Conservation (phyloP, 179 eudicot species). For the Silene coronaria region DNA sequence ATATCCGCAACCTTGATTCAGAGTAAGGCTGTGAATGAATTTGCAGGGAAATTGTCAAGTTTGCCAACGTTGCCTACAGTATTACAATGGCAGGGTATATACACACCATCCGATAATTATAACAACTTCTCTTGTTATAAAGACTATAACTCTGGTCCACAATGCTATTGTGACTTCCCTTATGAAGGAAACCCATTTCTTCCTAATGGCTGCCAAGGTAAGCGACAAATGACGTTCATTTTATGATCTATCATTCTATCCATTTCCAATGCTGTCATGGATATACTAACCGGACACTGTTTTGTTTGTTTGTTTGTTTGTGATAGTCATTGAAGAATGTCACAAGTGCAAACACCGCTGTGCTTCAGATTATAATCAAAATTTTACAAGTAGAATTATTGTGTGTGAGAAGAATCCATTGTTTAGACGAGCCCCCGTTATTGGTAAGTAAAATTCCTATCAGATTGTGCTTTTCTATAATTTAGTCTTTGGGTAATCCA, state of each 20-base stretch:
- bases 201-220: conserved; percentile 33
- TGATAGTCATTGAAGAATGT: conserved; percentile 19
- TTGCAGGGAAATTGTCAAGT: conserved; percentile 13
- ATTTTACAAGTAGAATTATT: neutral
- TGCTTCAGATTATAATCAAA: neutral
- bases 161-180: neutral
- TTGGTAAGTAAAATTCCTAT: conserved; percentile 17
- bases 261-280: neutral
- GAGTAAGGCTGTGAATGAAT: neutral
- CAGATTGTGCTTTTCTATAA: neutral
- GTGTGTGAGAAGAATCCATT: conserved; percentile 14
- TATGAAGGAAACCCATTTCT: conserved; percentile 27
- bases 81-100: conserved; percentile 19
- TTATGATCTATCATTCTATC: neutral
- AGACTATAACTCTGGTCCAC: neutral
- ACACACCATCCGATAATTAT: neutral
- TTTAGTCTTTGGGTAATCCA: neutral
- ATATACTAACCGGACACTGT: neutral
- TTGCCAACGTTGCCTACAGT: conserved; percentile 17
- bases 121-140: conserved; percentile 1
- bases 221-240: neutral
- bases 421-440: conserved; percentile 11
- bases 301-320: neutral
- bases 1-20: conserved; percentile 20
- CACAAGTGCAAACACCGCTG: conserved; percentile 13